A percentile compares a stretch with the other conserved stretches of the same genome.
Evolutionary conservation across 441 rosid genomes (phyloP).

Genomic region (Eruca vesicaria): DNA sequence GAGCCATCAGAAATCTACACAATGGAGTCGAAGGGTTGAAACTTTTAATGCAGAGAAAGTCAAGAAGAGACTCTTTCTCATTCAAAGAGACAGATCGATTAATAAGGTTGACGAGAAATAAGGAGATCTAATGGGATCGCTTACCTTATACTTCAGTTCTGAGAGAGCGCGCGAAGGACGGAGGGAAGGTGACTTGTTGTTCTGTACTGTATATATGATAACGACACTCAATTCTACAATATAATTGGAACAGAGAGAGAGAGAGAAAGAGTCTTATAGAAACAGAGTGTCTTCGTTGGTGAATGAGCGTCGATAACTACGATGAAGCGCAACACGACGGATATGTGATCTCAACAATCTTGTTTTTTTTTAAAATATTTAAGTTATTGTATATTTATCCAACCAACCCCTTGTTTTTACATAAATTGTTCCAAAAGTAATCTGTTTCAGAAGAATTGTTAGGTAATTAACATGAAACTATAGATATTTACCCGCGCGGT

Average conservation of each 20-base stretch:
- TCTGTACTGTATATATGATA: not conserved
- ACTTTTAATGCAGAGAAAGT: not conserved
- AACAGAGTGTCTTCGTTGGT: slow-evolving; percentile 13
- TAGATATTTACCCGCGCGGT: no score
- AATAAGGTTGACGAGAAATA: not conserved
- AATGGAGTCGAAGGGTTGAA: not conserved
- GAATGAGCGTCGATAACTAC: slow-evolving; percentile 28
- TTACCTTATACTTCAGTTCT: slow-evolving; percentile 16
- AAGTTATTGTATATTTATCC: not conserved
- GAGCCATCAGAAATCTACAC: slow-evolving; percentile 64
- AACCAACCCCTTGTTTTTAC: not conserved
- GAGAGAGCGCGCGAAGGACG: slow-evolving; percentile 5
- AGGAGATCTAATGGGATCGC: slow-evolving; percentile 15
- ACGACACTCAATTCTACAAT: slow-evolving; percentile 1
- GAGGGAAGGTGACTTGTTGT: slow-evolving; percentile 7
- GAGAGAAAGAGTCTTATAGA: not conserved
- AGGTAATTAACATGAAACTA: not conserved
- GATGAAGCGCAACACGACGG: slow-evolving; percentile 33
- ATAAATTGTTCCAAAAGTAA: not conserved
- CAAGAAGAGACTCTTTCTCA: slow-evolving; percentile 1
- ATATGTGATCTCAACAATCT: slow-evolving; percentile 25
- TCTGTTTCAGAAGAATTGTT: not conserved
- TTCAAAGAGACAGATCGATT: slow-evolving; percentile 17
- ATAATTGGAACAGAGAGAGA: slow-evolving; percentile 4
- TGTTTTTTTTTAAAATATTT: not conserved